phyloP scores from a whole-genome alignment of 2,329 filamentous ascomycete genomes.

The Bipolaris victoriae region DNA sequence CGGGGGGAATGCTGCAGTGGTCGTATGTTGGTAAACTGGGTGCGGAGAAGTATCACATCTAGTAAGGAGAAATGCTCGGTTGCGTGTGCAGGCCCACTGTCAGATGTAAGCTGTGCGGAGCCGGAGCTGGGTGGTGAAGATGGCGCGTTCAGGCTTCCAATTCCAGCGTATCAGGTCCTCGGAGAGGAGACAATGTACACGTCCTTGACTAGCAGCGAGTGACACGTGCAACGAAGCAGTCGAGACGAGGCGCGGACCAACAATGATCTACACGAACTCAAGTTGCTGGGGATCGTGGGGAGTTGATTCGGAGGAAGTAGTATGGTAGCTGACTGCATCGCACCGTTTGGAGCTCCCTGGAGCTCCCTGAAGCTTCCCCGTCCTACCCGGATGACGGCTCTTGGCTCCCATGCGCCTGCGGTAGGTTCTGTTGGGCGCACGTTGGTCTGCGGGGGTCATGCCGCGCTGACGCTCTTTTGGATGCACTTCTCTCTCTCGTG shows the following conservation, averaged over 20 bases:
- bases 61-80: slow-evolving; percentile 21
- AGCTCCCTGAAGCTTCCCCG: slow-evolving; percentile 16
- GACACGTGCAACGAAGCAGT: slow-evolving; percentile 1
- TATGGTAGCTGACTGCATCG: not conserved
- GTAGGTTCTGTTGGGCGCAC: slow-evolving; percentile 17
- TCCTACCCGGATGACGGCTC: slow-evolving; percentile 13
- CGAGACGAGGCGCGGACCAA: not conserved
- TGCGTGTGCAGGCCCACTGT: slow-evolving; percentile 23
- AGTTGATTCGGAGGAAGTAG: not conserved
- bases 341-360: slow-evolving; percentile 19
- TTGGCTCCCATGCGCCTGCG: slow-evolving; percentile 13
- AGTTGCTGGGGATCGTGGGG: not conserved
- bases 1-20: slow-evolving; percentile 29
- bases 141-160: slow-evolving; percentile 9
- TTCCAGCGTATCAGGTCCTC: slow-evolving; percentile 13
- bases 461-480: slow-evolving; percentile 26
- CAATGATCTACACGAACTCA: not conserved
- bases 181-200: not conserved
- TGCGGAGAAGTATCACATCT: slow-evolving; percentile 33
- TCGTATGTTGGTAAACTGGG: slow-evolving; percentile 21
- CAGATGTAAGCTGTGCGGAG: slow-evolving; percentile 32
- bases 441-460: slow-evolving; percentile 25
- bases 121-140: slow-evolving; percentile 22
- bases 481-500: slow-evolving; percentile 19
- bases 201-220: not conserved